phyloP scores from a whole-genome alignment of 2,329 filamentous ascomycete species.

The Fusarium poae region DNA sequence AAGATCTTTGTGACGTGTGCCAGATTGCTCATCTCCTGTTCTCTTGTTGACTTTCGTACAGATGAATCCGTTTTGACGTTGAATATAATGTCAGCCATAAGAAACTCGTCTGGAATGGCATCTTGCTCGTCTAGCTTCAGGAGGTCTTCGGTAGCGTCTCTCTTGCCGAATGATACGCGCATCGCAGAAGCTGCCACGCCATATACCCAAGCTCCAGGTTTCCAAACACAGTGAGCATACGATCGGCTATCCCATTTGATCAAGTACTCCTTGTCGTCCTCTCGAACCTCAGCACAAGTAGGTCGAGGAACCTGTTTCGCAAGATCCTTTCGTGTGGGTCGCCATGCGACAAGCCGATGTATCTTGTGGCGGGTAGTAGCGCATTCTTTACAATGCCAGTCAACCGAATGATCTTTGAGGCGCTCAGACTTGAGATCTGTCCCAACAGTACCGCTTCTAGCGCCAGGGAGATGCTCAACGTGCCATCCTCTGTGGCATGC shows the following conservation, averaged over 20 bases:
- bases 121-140: conserved; percentile 78
- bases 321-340: conserved; percentile 64
- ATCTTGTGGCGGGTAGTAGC: conserved; percentile 74
- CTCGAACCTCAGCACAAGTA: conserved; percentile 60
- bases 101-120: conserved; percentile 87
- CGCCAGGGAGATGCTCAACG: conserved; percentile 80
- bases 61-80: conserved; percentile 71
- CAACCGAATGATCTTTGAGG: conserved; percentile 77
- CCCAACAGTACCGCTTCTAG: conserved; percentile 51
- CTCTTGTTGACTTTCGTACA: conserved; percentile 68
- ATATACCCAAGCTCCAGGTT: conserved; percentile 89
- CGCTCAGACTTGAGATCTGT: conserved; percentile 61
- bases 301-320: conserved; percentile 19
- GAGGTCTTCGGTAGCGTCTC: conserved; percentile 69
- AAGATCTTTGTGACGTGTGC: conserved; percentile 78
- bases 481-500: conserved; percentile 85
- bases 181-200: conserved; percentile 73
- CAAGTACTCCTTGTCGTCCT: conserved; percentile 88
- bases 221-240: conserved; percentile 87
- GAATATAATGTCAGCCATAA: conserved; percentile 90
- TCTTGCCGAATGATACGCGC: conserved; percentile 82
- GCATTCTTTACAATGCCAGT: conserved; percentile 88
- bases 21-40: conserved; percentile 78
- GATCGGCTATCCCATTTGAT: conserved; percentile 88
- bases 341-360: conserved; percentile 87